phyloP scores from a whole-genome alignment of 345 rosid genomes.

The Eucalyptus cladocalyx region DNA sequence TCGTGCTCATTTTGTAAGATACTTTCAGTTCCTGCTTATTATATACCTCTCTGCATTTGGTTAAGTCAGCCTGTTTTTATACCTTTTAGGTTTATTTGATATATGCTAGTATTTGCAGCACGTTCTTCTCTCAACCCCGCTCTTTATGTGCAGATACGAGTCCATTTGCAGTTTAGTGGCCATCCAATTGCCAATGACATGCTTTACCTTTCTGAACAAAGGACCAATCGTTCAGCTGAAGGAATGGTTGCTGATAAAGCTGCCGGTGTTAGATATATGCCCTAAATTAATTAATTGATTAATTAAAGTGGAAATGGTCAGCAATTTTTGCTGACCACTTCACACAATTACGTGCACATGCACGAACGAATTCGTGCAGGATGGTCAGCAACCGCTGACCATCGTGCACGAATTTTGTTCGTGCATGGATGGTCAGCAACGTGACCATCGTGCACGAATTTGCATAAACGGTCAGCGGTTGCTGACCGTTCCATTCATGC shows the following conservation, averaged over 20 bases:
- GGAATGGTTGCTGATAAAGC: conserved; percentile 48
- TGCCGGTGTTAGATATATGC: no score
- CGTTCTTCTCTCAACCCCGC: neutral
- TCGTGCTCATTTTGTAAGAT: neutral
- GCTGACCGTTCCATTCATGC: no score
- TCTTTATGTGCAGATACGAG: conserved; percentile 58
- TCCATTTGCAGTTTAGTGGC: conserved; percentile 69
- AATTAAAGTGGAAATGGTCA: no score
- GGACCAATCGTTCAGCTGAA: conserved; percentile 15
- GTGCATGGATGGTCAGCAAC: no score
- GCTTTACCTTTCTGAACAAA: conserved; percentile 50
- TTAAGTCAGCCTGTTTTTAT: neutral
- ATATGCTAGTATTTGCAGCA: neutral
- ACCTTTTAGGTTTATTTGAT: neutral
- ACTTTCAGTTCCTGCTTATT: neutral
- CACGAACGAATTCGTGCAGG: no score
- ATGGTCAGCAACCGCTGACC: no score
- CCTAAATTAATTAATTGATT: no score
- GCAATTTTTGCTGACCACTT: no score
- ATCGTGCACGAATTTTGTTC: no score
- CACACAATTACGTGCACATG: no score
- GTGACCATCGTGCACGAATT: no score
- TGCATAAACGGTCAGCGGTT: no score
- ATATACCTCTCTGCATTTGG: neutral
- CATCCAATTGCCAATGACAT: conserved; percentile 90